Conservation (phyloP, 768 basidiomycete species). For the Auriscalpium vulgare region DNA sequence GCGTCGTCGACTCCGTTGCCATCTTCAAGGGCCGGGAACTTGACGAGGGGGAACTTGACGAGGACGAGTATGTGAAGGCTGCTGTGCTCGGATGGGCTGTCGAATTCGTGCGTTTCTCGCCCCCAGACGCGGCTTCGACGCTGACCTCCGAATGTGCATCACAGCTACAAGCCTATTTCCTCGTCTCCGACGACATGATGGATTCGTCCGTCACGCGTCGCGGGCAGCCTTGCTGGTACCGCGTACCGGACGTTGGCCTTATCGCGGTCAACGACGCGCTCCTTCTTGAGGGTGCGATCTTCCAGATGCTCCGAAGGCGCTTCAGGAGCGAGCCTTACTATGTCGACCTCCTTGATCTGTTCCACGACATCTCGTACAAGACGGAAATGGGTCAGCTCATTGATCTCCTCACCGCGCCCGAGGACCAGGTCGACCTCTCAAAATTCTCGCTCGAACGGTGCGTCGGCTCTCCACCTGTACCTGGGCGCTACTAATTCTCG, state of each 20-base stretch:
- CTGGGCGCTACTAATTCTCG: not conserved
- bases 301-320: constrained; percentile 78
- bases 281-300: constrained; percentile 94
- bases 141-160: not conserved
- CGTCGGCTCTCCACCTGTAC: constrained; percentile 14
- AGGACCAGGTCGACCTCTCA: constrained; percentile 76
- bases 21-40: constrained; percentile 70
- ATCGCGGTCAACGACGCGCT: constrained; percentile 95
- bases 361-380: constrained; percentile 82
- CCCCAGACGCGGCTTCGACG: too few relatives aligned
- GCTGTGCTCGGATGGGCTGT: constrained; percentile 94
- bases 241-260: constrained; percentile 55
- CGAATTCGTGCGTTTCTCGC: constrained; percentile 63
- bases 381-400: constrained; percentile 97
- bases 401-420: constrained; percentile 92
- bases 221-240: constrained; percentile 94
- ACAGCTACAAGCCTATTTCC: constrained; percentile 95
- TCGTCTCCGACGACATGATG: constrained; percentile 98
- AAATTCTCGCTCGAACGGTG: constrained; percentile 86
- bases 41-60: constrained; percentile 55
- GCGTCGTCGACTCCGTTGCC: constrained; percentile 87
- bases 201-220: constrained; percentile 89
- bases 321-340: constrained; percentile 80
- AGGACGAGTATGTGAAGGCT: constrained; percentile 83
- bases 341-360: constrained; percentile 81